Percentiles rank a stretch among this genome's conserved stretches.
Evolutionary conservation across 495 filamentous ascomycete species (phyloP).

Genomic region (Staphylotrichum tortipilum): DNA sequence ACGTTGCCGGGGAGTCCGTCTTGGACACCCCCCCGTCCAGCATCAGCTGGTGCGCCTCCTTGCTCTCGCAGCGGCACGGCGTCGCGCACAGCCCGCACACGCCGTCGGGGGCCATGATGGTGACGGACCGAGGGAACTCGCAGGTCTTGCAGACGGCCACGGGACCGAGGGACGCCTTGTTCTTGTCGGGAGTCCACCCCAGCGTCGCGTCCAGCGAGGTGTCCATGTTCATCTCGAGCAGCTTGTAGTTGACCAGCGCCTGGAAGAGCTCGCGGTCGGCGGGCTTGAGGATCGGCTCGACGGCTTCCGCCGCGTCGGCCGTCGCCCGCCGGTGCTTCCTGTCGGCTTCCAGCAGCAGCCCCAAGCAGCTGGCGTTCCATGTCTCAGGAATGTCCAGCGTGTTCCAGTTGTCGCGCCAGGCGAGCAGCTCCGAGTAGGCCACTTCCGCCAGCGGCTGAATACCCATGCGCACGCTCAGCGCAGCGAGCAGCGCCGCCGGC

Average conservation of each 20-base stretch:
- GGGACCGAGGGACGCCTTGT: conserved; percentile 28
- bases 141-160: conserved; percentile 32
- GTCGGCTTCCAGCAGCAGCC: conserved; percentile 37
- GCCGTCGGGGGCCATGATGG: conserved; percentile 30
- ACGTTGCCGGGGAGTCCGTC: conserved; percentile 15
- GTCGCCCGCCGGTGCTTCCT: conserved; percentile 19
- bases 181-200: conserved; percentile 38
- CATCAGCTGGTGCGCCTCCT: conserved; percentile 2
- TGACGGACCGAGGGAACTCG: conserved; percentile 37
- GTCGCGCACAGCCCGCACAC: conserved; percentile 33
- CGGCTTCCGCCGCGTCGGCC: neutral
- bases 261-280: conserved; percentile 31
- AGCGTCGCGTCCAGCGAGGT: conserved; percentile 26
- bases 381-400: conserved; percentile 37
- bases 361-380: conserved; percentile 36
- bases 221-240: conserved; percentile 37
- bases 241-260: conserved; percentile 37
- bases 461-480: conserved; percentile 36
- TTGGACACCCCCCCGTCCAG: conserved; percentile 20
- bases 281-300: conserved; percentile 14
- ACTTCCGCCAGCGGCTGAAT: conserved; percentile 28
- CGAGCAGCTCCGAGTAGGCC: conserved; percentile 31
- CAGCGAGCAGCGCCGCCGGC: conserved; percentile 37
- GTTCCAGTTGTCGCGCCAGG: conserved; percentile 32
- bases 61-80: neutral